Percentiles rank a stretch among this genome's conserved stretches.
phyloP scores from a whole-genome alignment of 1,284 basidiomycete species.

The Xerocomus amazonicus region DNA sequence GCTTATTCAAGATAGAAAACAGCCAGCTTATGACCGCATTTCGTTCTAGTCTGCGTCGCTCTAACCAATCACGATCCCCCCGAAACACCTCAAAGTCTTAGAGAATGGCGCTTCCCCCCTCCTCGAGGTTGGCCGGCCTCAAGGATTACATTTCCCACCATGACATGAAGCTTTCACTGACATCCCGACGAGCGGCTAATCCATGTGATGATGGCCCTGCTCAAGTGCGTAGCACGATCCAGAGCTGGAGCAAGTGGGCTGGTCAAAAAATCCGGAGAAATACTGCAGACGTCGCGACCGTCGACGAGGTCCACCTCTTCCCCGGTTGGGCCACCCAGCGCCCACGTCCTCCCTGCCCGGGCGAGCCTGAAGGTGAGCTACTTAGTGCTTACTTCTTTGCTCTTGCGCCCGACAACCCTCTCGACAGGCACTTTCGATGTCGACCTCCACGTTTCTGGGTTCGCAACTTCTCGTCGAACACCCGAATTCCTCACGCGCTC shows the following conservation, averaged over 20 bases:
- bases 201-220: conserved; percentile 11
- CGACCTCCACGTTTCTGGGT: conserved; percentile 73
- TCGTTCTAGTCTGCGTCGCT: conserved; percentile 7
- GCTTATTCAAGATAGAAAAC: not conserved
- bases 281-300: conserved; percentile 18
- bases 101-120: conserved; percentile 35
- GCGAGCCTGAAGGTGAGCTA: conserved; percentile 17
- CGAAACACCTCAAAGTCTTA: conserved; percentile 23
- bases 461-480: conserved; percentile 59
- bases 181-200: conserved; percentile 10
- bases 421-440: conserved; percentile 55
- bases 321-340: conserved; percentile 34
- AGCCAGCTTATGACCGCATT: conserved; percentile 9
- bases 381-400: not conserved
- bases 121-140: conserved; percentile 36
- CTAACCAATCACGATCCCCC: not conserved
- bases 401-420: not conserved
- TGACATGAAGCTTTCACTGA: conserved; percentile 30
- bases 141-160: conserved; percentile 41
- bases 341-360: conserved; percentile 1
- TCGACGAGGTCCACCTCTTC: conserved; percentile 36
- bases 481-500: conserved; percentile 65
- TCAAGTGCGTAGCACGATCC: conserved; percentile 23
- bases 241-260: conserved; percentile 47
- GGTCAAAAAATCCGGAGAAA: conserved; percentile 40